These are phyloP conservation scores for Lepidium aucheri DNA, from an alignment of 345 rosid species.

Conservation along the genomic window DNA sequence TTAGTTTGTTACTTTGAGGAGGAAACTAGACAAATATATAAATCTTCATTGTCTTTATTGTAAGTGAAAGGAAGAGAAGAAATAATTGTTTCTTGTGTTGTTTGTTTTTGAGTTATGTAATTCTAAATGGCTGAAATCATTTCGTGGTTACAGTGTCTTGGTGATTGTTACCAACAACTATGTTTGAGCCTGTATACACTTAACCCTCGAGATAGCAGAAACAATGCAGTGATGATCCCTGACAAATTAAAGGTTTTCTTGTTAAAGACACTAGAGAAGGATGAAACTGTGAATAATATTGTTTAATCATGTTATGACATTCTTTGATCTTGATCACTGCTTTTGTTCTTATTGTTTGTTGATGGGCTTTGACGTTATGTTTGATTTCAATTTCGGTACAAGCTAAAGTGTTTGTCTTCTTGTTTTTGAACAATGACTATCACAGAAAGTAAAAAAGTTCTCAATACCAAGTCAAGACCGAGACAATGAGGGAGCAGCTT, in stretches of 20 bases:
- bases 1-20: too few species aligned
- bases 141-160: neutral
- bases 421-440: neutral
- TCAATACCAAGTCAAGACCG: slow-evolving; percentile 36
- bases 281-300: neutral
- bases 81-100: too few species aligned
- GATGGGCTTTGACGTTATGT: too few species aligned
- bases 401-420: neutral
- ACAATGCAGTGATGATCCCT: neutral
- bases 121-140: neutral
- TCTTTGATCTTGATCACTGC: neutral
- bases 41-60: too few species aligned
- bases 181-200: neutral
- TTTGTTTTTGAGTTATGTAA: neutral
- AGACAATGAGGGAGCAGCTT: slow-evolving; percentile 24
- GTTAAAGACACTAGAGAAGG: neutral
- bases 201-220: neutral
- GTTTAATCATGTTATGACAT: neutral
- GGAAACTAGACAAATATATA: too few species aligned
- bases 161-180: neutral
- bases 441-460: slow-evolving; percentile 69
- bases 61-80: too few species aligned
- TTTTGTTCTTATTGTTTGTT: too few species aligned
- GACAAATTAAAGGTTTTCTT: neutral
- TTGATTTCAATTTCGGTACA: neutral